Conservation (phyloP, 2,329 filamentous ascomycete genomes). For the Aspergillus amoenus region DNA sequence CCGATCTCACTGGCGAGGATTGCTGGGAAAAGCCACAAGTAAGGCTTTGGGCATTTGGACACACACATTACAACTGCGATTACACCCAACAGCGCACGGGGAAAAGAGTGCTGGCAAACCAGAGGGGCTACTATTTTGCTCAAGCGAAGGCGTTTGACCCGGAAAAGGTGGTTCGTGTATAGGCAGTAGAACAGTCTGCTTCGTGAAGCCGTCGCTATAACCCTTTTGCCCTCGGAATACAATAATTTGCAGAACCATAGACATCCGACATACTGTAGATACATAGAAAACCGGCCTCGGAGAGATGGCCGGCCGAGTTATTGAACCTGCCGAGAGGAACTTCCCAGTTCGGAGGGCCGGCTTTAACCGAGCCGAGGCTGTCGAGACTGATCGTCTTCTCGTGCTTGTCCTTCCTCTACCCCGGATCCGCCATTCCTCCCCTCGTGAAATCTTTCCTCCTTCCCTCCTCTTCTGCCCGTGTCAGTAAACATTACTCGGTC, state of each 20-base stretch:
- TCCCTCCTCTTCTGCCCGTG: neutral
- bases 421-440: neutral
- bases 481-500: neutral
- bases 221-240: too few relatives aligned
- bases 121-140: conserved; percentile 43
- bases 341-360: neutral
- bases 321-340: neutral
- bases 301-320: neutral
- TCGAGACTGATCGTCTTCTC: conserved; percentile 8
- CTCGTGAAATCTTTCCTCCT: neutral
- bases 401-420: conserved; percentile 7
- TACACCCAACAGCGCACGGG: conserved; percentile 32
- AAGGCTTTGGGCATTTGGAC: conserved; percentile 49
- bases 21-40: conserved; percentile 43
- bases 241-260: too few relatives aligned
- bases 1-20: conserved; percentile 38
- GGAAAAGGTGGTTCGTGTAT: conserved; percentile 26
- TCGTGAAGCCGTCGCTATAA: too few relatives aligned
- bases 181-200: neutral
- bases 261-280: too few relatives aligned
- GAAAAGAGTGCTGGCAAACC: conserved; percentile 42
- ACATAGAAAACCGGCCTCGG: too few relatives aligned
- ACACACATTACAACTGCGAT: conserved; percentile 50
- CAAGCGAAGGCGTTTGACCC: conserved; percentile 38
- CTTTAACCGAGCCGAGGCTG: conserved; percentile 1